Evolutionary conservation across 2,329 filamentous ascomycete genomes (phyloP).

Genomic region (Fusarium sp.): DNA sequence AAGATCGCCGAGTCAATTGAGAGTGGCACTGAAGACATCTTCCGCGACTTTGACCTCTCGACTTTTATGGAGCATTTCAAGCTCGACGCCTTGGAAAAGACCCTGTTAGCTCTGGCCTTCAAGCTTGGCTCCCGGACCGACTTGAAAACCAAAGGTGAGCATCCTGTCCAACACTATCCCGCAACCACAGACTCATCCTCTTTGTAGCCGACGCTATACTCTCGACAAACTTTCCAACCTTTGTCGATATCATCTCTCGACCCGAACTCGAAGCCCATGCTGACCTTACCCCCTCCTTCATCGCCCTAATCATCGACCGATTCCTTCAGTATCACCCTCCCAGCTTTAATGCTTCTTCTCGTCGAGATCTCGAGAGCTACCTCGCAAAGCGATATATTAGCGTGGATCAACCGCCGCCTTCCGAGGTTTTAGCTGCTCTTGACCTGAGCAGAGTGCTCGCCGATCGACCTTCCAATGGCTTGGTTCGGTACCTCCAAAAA

Average conservation of each 20-base stretch:
- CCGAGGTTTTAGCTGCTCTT: slow-evolving; percentile 76
- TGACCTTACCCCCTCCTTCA: slow-evolving; percentile 75
- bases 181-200: slow-evolving; percentile 59
- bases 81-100: slow-evolving; percentile 88
- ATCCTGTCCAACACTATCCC: slow-evolving; percentile 1
- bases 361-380: slow-evolving; percentile 76
- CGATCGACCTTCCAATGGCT: slow-evolving; percentile 65
- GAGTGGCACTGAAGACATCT: slow-evolving; percentile 89
- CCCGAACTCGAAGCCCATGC: slow-evolving; percentile 72
- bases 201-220: slow-evolving; percentile 86
- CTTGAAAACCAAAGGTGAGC: slow-evolving; percentile 87
- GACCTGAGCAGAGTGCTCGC: slow-evolving; percentile 76
- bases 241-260: slow-evolving; percentile 80
- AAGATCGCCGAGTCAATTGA: slow-evolving; percentile 96
- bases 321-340: slow-evolving; percentile 89
- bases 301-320: slow-evolving; percentile 85
- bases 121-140: slow-evolving; percentile 84
- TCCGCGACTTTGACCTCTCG: slow-evolving; percentile 95
- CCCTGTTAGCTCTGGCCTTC: slow-evolving; percentile 88
- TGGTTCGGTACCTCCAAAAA: slow-evolving; percentile 78
- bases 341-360: slow-evolving; percentile 82
- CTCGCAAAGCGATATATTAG: slow-evolving; percentile 76
- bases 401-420: slow-evolving; percentile 73
- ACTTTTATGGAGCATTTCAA: slow-evolving; percentile 97
- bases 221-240: slow-evolving; percentile 80